Percentiles rank a stretch among this genome's conserved stretches.
These are phyloP conservation scores for Prototheca wickerhamii DNA, from an alignment of 163 green algal species.

Conservation along the genomic window DNA sequence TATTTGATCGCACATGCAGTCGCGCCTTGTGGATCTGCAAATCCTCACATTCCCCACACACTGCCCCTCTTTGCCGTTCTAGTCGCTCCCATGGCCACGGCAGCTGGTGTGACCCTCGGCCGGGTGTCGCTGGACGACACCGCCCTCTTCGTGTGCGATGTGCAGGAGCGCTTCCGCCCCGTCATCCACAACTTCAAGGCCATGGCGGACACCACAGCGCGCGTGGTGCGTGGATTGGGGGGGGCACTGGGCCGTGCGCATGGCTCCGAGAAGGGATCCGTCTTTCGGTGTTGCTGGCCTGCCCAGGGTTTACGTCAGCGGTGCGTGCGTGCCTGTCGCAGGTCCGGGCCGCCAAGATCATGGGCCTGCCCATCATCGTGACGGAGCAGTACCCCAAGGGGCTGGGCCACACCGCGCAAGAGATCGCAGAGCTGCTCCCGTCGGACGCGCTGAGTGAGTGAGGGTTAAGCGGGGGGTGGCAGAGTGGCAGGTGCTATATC, in stretches of 20 bases:
- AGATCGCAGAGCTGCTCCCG: constrained; percentile 40
- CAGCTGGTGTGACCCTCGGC: constrained; percentile 21
- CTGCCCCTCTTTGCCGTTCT: neutral
- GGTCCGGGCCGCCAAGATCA: constrained; percentile 37
- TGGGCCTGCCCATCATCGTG: constrained; percentile 63
- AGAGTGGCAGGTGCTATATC: neutral
- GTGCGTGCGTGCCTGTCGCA: too few relatives aligned
- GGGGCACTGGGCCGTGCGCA: too few relatives aligned
- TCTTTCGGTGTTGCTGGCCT: too few relatives aligned
- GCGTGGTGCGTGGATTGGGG: too few relatives aligned
- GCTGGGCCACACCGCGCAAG: constrained; percentile 57
- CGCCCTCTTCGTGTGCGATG: constrained; percentile 68
- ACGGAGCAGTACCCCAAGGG: constrained; percentile 82
- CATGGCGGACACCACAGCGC: constrained; percentile 50
- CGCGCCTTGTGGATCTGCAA: too few relatives aligned
- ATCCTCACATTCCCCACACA: neutral
- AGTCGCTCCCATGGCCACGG: constrained; percentile 12
- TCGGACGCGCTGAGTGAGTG: constrained; percentile 3
- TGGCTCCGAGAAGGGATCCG: too few relatives aligned
- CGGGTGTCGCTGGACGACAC: constrained; percentile 29
- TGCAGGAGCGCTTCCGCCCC: constrained; percentile 62
- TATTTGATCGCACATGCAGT: too few relatives aligned
- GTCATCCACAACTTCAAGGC: constrained; percentile 49
- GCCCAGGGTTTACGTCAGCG: too few relatives aligned
- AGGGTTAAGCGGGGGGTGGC: neutral